Evolutionary conservation across 75 land plant species (phyloP), one percentile per base, ranked within the genome.

Genomic region (Selaginella moellendorffii): DNA sequence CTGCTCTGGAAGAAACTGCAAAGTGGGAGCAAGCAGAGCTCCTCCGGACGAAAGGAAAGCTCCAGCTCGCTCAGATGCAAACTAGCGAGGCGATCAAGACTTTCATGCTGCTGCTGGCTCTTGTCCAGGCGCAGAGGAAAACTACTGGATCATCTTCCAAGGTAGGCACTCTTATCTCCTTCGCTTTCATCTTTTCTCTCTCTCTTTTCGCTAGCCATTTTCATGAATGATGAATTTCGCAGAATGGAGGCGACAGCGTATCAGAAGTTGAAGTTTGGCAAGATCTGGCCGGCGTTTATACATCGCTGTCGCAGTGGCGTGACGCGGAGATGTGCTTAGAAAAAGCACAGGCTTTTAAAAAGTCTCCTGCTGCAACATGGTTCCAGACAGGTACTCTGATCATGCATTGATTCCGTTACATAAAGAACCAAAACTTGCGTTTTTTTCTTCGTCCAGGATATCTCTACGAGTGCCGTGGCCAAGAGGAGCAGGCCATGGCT

Each of bases 301-400:
- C 89, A 14, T 67, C 71, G 26, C 83, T 91, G 36, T 72, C 82
- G 30, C 85, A 77, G 51, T 91, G 95, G 97, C 80, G 61, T 56
- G 97, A 91, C 80, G 89, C 82, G n/a, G 95, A 88, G 64, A 64
- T 81, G 67, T 91, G 97, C 58, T 74, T 91, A 77, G 86, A 76
- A 36, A 91, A 83, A 65, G 97, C 97, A 29, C 75, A 67, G 63
- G 70, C 69, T 30, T 54, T 88, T 31, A 85, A 76, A 56, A 64
- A 56, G 10, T 72, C 69, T 73, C 79, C 95, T 54, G 82, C 82
- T 18, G 73, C 78, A 18, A 71, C 80, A 23, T 74, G 82, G 73
- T 86, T 85, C 42, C 62, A 73, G 2, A 78, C 78, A 74, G 97
- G 97, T 91, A 77, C 27, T 31, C 30, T 18, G 27, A 19, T 26